These are phyloP conservation scores for Bipolaris zeicola DNA, from an alignment of 2,329 filamentous ascomycete species.

Conservation along the genomic window DNA sequence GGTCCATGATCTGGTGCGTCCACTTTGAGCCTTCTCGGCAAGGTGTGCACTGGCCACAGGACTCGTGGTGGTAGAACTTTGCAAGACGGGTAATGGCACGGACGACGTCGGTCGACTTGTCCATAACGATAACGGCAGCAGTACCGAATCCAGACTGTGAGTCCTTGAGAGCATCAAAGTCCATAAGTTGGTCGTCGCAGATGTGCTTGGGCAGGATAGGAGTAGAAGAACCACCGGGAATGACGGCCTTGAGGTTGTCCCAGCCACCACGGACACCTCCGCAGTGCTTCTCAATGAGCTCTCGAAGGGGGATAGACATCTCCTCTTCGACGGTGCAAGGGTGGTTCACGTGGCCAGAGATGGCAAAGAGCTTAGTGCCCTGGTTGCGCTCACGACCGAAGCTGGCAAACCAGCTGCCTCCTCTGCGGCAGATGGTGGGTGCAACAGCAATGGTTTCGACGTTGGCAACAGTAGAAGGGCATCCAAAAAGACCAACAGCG, in stretches of 20 bases:
- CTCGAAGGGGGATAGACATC: conserved; percentile 95
- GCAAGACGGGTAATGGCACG: conserved; percentile 90
- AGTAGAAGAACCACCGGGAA: conserved; percentile 95
- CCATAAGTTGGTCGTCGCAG: conserved; percentile 97
- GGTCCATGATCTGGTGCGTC: conserved; percentile 98
- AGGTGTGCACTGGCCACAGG: conserved; percentile 98
- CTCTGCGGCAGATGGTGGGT: conserved; percentile 92
- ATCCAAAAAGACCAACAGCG: conserved; percentile 95
- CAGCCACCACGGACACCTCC: conserved; percentile 95
- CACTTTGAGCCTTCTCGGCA: conserved; percentile 99
- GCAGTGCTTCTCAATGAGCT: conserved; percentile 98
- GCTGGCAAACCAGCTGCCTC: conserved; percentile 87
- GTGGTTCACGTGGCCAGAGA: conserved; percentile 98
- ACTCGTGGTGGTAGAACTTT: conserved; percentile 98
- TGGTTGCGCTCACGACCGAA: conserved; percentile 97
- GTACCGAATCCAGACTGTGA: conserved; percentile 96
- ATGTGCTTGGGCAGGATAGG: conserved; percentile 88
- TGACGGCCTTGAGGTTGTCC: conserved; percentile 95
- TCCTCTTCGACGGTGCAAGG: conserved; percentile 98
- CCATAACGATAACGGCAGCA: conserved; percentile 98
- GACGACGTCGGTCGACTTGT: conserved; percentile 96
- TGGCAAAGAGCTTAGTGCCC: conserved; percentile 97
- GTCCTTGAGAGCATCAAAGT: conserved; percentile 98
- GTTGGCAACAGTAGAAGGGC: conserved; percentile 96
- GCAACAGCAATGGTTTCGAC: conserved; percentile 96